Evolutionary conservation across 148 eudicot species (phyloP).

Genomic region (Simmondsia chinensis): DNA sequence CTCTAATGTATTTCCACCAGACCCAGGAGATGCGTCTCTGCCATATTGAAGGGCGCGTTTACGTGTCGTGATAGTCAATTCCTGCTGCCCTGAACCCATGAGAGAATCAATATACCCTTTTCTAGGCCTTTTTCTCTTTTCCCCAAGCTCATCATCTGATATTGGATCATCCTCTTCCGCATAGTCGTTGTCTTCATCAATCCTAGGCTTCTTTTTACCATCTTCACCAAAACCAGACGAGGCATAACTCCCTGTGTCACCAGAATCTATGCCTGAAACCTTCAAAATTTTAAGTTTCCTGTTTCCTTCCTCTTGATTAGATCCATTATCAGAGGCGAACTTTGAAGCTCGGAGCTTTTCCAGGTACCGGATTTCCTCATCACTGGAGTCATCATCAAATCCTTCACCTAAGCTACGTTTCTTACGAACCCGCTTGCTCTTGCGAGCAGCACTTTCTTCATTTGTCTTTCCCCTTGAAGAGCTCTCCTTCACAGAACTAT

Average conservation of each 20-base stretch:
- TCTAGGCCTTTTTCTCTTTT: slow-evolving; percentile 14
- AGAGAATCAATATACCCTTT: slow-evolving; percentile 11
- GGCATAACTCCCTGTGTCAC: slow-evolving; percentile 3
- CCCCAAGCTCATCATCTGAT: slow-evolving; percentile 30
- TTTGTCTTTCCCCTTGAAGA: slow-evolving; percentile 8
- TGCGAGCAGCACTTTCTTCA: slow-evolving; percentile 18
- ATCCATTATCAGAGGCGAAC: slow-evolving; percentile 14
- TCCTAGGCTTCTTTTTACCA: slow-evolving; percentile 14
- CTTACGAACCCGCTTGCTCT: slow-evolving; percentile 32
- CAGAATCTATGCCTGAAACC: slow-evolving; percentile 3
- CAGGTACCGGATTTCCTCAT: slow-evolving; percentile 65
- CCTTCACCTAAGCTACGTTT: slow-evolving; percentile 31
- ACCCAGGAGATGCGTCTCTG: slow-evolving; percentile 12
- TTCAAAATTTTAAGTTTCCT: slow-evolving; percentile 13
- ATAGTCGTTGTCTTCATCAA: slow-evolving; percentile 21
- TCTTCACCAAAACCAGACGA: slow-evolving; percentile 9
- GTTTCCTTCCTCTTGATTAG: slow-evolving; percentile 13
- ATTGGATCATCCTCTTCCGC: slow-evolving; percentile 15
- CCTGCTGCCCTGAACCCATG: slow-evolving; percentile 15
- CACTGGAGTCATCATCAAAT: slow-evolving; percentile 44
- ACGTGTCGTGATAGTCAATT: slow-evolving; percentile 45
- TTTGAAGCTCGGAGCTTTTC: slow-evolving; percentile 48
- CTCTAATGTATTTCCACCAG: slow-evolving; percentile 23
- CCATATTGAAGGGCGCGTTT: slow-evolving; percentile 32
- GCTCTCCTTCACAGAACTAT: slow-evolving; percentile 2